These are phyloP conservation scores for Adansonia digitata DNA, from an alignment of 345 rosid species.

Conservation along the genomic window DNA sequence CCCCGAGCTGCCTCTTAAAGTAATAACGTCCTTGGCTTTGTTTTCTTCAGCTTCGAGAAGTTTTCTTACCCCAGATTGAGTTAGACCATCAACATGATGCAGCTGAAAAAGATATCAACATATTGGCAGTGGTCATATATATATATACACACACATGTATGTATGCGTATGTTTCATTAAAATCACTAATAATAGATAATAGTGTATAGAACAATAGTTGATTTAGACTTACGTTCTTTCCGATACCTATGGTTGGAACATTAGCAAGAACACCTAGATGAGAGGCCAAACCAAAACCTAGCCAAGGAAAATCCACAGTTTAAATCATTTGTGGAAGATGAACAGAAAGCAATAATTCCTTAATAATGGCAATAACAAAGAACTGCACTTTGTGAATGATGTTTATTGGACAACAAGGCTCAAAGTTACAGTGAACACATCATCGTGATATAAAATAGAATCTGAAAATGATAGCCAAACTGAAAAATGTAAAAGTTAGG, in stretches of 20 bases:
- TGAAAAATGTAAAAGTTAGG: not conserved
- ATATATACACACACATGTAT: not conserved
- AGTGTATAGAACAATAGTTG: not conserved
- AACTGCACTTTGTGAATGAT: not conserved
- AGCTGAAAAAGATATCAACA: constrained; percentile 41
- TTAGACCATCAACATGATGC: constrained; percentile 85
- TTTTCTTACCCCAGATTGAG: constrained; percentile 48
- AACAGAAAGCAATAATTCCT: not conserved
- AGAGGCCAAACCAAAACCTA: constrained; percentile 91
- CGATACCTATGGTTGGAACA: constrained; percentile 76
- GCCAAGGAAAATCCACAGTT: constrained; percentile 14
- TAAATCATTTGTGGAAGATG: not conserved
- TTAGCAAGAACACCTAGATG: constrained; percentile 80
- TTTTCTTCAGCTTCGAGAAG: constrained; percentile 50
- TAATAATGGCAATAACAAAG: not conserved
- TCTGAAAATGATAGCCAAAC: not conserved
- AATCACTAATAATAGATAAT: not conserved
- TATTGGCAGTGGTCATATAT: not conserved
- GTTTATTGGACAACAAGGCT: not conserved
- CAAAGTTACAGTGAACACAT: not conserved
- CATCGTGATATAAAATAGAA: not conserved
- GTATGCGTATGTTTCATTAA: not conserved
- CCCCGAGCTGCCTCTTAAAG: constrained; percentile 72
- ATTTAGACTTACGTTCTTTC: constrained; percentile 57
- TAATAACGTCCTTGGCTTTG: constrained; percentile 31